These are phyloP conservation scores for Gaeumannomyces sp. DNA, from an alignment of 2,329 filamentous ascomycete genomes.

Conservation along the genomic window DNA sequence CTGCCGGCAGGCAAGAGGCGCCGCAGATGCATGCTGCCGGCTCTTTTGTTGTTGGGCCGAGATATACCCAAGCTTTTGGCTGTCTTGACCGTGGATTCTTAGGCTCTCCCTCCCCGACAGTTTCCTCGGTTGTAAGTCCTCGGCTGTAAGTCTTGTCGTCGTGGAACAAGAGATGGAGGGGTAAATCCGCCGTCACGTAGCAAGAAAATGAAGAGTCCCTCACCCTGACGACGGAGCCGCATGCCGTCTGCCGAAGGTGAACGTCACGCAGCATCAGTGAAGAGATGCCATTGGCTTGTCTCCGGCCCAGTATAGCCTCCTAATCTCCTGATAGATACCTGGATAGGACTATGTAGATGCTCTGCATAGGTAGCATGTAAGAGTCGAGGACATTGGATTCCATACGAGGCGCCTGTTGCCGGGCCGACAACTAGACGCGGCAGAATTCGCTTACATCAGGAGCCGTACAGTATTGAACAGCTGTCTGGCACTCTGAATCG, in stretches of 20 bases:
- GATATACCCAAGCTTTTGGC: neutral
- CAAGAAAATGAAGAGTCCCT: neutral
- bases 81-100: neutral
- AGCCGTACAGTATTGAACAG: neutral
- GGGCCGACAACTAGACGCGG: no score
- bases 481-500: neutral
- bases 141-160: no score
- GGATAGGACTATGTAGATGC: no score
- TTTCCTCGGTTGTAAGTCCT: no score
- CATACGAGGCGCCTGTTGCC: no score
- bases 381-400: no score
- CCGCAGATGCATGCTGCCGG: no score
- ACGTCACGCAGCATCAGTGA: neutral
- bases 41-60: no score
- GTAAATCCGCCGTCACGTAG: neutral
- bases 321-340: no score
- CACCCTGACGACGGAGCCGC: neutral
- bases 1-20: no score
- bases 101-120: neutral
- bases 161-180: neutral
- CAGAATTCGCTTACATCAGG: neutral
- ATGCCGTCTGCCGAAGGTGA: neutral
- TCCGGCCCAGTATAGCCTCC: neutral
- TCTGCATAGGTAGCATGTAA: no score
- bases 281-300: neutral